phyloP scores from a whole-genome alignment of 768 basidiomycete species.

The Galerina marginata region DNA sequence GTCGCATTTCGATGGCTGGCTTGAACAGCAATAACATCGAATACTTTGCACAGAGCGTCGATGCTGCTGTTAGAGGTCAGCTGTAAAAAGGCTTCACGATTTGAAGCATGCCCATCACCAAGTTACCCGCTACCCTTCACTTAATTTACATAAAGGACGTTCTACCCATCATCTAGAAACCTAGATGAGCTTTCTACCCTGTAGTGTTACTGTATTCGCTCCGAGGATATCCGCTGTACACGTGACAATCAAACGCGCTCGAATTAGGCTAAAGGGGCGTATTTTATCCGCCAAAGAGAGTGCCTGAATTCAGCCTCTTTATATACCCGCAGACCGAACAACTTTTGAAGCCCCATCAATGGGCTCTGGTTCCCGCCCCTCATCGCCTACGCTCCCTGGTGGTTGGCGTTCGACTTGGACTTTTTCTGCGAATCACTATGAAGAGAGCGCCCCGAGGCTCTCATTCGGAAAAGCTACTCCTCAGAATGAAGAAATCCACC shows the following conservation, averaged over 20 bases:
- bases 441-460: constrained; percentile 4
- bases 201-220: not conserved
- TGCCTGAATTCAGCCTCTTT: not conserved
- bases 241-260: constrained; percentile 15
- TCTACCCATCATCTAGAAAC: constrained; percentile 2
- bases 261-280: constrained; percentile 3
- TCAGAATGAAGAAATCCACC: not conserved
- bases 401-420: constrained; percentile 27
- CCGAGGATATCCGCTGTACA: constrained; percentile 2
- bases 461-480: constrained; percentile 5
- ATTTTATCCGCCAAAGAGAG: constrained; percentile 2
- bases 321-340: not conserved
- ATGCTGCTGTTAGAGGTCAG: constrained; percentile 79
- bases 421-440: not conserved
- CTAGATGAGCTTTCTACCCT: constrained; percentile 1
- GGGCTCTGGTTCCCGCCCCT: constrained; percentile 3
- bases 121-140: constrained; percentile 12
- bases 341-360: not conserved
- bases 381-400: constrained; percentile 24
- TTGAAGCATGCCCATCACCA: constrained; percentile 11
- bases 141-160: constrained; percentile 19
- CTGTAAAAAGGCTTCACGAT: constrained; percentile 49
- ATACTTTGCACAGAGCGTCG: constrained; percentile 88
- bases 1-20: constrained; percentile 94
- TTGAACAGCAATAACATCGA: constrained; percentile 84